Conservation (phyloP, 257 asterid genomes). For the Solanum pennellii region DNA sequence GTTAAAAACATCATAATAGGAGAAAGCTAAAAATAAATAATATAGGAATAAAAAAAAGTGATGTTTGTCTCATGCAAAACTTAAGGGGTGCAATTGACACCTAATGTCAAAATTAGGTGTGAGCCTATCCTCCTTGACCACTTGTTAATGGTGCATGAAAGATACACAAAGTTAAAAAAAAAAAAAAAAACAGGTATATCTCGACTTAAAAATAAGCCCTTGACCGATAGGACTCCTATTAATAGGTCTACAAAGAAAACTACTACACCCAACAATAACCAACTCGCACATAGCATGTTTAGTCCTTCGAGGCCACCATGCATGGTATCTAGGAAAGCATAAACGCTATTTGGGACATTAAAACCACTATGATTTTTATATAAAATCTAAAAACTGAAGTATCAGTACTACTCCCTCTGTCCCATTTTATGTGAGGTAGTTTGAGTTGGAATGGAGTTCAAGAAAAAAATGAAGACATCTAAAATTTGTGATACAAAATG, state of each 20-base stretch:
- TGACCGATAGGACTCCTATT: not conserved
- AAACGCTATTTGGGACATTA: too few relatives aligned
- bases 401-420: too few relatives aligned
- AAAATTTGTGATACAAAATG: too few relatives aligned
- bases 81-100: not conserved
- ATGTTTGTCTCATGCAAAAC: not conserved
- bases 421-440: too few relatives aligned
- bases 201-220: not conserved
- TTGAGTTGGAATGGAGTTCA: too few relatives aligned
- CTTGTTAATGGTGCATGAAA: not conserved
- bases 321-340: too few relatives aligned
- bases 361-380: too few relatives aligned
- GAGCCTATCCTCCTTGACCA: not conserved
- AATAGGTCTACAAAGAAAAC: not conserved
- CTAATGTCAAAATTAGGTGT: not conserved
- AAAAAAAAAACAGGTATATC: not conserved
- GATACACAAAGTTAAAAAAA: not conserved
- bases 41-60: not conserved
- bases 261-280: not conserved
- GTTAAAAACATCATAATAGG: not conserved
- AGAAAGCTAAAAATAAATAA: too few relatives aligned
- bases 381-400: too few relatives aligned
- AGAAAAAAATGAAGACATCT: too few relatives aligned
- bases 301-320: too few relatives aligned
- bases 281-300: too few relatives aligned